Evolutionary conservation across 2,329 filamentous ascomycete species (phyloP), one percentile per base, ranked within the genome.

Genomic region (Epichloe gansuensis): DNA sequence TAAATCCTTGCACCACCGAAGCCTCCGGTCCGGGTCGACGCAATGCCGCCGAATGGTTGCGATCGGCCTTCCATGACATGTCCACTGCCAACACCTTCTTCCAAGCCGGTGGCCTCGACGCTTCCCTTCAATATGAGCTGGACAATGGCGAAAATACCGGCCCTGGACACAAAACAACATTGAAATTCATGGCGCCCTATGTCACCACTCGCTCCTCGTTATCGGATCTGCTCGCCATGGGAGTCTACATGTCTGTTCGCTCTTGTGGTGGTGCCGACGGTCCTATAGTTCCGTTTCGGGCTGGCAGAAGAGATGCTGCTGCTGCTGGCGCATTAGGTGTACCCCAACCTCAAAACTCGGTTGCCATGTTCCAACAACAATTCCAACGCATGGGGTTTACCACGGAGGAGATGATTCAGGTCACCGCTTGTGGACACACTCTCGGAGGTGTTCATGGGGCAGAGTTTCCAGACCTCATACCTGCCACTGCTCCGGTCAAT

Each of bases 21-120:
- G 72, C 73, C 21, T 72, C 73, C 1, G 77, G 75, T 0, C 69
- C 73, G 2, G 80, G 79, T 46, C 75, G 80, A 47, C 71, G 76
- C 39, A 79, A 77, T 45, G 77, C 80, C 5, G 79, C 79, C 6
- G 79, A 82, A 63, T 83, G 80, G 80, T 64, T 83, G 43, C 73
- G 80, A 35, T 74, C 76, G 3, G 80, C 74, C 25, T 83, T 83
- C 56, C 80, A 83, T 64, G 80, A 83, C 61, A 80, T 82, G 74
- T 69, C 77, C 4, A 79, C 78, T 3, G 74, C 70, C 34, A 80
- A 77, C 58, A 62, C 67, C 12, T 73, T 66, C 55, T 69, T 66
- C 34, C 68, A 70, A 39, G 65, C 64, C 4, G 80, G 80, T 38
- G 81, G 81, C 1, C 55, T 83, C 39, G 81, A 84, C 58, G 80